Conservation (phyloP, 345 rosid species). For the Bruguiera parviflora region DNA sequence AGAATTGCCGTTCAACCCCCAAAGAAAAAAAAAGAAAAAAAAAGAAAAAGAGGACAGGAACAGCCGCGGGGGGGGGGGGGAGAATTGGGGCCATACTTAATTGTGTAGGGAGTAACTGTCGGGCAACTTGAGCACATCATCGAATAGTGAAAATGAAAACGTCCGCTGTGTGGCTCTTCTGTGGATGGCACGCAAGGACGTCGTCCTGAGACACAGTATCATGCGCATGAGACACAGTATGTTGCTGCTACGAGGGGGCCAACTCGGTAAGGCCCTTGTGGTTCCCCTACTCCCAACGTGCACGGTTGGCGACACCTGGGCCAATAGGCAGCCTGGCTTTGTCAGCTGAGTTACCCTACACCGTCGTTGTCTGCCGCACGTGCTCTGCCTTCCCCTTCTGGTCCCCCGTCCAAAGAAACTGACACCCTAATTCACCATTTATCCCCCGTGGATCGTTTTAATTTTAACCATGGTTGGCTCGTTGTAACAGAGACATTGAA, state of each 20-base stretch:
- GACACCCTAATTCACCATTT: not conserved
- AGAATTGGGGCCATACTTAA: no score
- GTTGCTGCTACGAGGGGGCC: not conserved
- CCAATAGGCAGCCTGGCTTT: constrained; percentile 30
- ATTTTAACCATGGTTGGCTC: no score
- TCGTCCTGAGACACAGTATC: not conserved
- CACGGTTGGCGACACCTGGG: constrained; percentile 33
- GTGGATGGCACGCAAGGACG: no score
- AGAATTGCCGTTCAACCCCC: no score
- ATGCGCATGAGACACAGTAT: not conserved
- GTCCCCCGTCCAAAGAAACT: constrained; percentile 5
- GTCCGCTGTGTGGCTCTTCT: no score
- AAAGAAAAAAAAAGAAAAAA: no score
- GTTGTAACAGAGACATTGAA: no score
- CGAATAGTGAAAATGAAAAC: no score
- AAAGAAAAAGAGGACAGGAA: no score
- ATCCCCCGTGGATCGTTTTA: constrained; percentile 3
- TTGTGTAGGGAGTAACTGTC: no score
- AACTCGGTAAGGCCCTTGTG: not conserved
- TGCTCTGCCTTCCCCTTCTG: constrained; percentile 32
- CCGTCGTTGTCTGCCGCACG: constrained; percentile 36
- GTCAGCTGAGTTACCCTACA: constrained; percentile 36
- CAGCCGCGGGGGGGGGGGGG: no score
- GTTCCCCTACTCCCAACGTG: constrained; percentile 17
- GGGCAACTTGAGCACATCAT: no score